Conservation (phyloP, 768 basidiomycete genomes). For the Gloeostereum incarnatum region DNA sequence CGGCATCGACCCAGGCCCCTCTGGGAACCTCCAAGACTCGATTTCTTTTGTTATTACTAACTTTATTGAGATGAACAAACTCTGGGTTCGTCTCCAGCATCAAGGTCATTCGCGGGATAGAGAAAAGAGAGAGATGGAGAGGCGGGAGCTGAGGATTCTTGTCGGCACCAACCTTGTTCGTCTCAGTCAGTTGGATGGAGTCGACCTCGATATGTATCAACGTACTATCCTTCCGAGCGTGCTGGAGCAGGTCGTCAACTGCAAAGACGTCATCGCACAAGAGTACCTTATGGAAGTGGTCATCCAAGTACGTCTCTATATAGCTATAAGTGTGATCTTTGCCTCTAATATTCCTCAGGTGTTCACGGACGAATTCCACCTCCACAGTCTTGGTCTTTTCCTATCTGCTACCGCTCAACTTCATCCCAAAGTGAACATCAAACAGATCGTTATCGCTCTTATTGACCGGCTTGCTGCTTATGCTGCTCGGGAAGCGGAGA, state of each 20-base stretch:
- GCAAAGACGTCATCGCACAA: conserved; percentile 97
- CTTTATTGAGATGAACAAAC: conserved; percentile 99
- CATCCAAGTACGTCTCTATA: conserved; percentile 63
- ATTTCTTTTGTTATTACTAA: conserved; percentile 95
- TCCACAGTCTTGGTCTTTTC: conserved; percentile 94
- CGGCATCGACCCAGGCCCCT: conserved; percentile 69
- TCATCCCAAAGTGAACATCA: conserved; percentile 98
- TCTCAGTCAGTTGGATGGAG: conserved; percentile 90
- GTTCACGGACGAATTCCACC: conserved; percentile 97
- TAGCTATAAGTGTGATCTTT: not conserved
- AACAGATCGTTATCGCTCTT: conserved; percentile 94
- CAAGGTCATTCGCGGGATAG: conserved; percentile 95
- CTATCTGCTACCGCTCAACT: conserved; percentile 92
- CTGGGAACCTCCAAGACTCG: conserved; percentile 90
- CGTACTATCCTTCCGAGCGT: conserved; percentile 82
- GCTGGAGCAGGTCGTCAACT: conserved; percentile 94
- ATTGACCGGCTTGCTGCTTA: conserved; percentile 95
- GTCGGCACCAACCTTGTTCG: conserved; percentile 98
- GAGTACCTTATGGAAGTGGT: conserved; percentile 99
- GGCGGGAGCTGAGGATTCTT: conserved; percentile 88
- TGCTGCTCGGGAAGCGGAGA: conserved; percentile 96
- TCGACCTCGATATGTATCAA: conserved; percentile 90
- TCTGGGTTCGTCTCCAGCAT: conserved; percentile 98
- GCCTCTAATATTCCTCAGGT: conserved; percentile 35
- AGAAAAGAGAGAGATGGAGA: conserved; percentile 95